phyloP scores from a whole-genome alignment of 352 stramenopile genomes.

The Bremia lactucae region DNA sequence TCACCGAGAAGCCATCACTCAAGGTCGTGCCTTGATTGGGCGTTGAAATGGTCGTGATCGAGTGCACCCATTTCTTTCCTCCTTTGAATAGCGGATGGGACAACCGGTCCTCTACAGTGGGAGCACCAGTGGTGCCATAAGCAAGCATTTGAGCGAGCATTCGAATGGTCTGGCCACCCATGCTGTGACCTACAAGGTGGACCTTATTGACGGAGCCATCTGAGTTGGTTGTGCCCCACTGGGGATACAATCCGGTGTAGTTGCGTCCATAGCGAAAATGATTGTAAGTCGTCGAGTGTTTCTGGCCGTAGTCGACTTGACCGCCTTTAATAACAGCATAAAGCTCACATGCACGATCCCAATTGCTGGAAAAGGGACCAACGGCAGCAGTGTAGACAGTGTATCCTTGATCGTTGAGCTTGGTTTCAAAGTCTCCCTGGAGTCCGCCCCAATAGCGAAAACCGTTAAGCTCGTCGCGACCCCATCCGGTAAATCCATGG shows the following conservation, averaged over 20 bases:
- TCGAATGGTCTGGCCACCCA: slow-evolving; percentile 67
- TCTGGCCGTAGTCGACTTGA: slow-evolving; percentile 36
- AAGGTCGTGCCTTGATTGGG: slow-evolving; percentile 54
- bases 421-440: slow-evolving; percentile 31
- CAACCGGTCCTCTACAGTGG: slow-evolving; percentile 14
- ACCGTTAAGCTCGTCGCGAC: slow-evolving; percentile 30
- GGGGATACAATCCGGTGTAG: slow-evolving; percentile 43
- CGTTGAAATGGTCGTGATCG: slow-evolving; percentile 49
- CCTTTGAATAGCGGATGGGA: slow-evolving; percentile 39
- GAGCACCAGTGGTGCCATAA: slow-evolving; percentile 34
- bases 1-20: slow-evolving; percentile 29
- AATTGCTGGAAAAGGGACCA: slow-evolving; percentile 48
- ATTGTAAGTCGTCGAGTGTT: slow-evolving; percentile 31
- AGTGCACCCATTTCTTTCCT: slow-evolving; percentile 56
- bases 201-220: slow-evolving; percentile 53
- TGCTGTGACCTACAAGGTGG: slow-evolving; percentile 63
- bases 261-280: slow-evolving; percentile 32
- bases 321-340: slow-evolving; percentile 57
- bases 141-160: slow-evolving; percentile 57
- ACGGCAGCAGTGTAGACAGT: slow-evolving; percentile 41
- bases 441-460: slow-evolving; percentile 42
- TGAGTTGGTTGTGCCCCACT: slow-evolving; percentile 36
- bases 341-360: slow-evolving; percentile 52
- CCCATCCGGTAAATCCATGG: slow-evolving; percentile 41
- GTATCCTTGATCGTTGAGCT: slow-evolving; percentile 31